Evolutionary conservation across 2,329 filamentous ascomycete genomes (phyloP).

Genomic region (Elsinoe arachidis): DNA sequence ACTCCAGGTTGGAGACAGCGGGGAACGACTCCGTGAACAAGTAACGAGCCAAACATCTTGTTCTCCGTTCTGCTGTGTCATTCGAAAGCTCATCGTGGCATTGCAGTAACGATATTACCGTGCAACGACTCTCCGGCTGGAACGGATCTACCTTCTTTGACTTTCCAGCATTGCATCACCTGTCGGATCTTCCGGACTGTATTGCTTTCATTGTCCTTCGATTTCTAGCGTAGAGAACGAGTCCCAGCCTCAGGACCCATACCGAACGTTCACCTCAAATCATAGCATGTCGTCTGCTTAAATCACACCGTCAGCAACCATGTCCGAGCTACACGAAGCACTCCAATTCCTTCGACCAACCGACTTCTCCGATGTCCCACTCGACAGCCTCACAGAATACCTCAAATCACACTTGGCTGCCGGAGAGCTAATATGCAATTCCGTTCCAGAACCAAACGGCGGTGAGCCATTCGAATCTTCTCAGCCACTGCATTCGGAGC

Average conservation of each 20-base stretch:
- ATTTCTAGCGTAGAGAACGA: background rate
- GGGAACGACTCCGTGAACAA: no score
- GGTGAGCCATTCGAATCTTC: conserved; percentile 37
- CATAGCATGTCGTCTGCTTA: background rate
- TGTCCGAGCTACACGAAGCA: conserved; percentile 38
- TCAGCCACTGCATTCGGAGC: conserved; percentile 49
- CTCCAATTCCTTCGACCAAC: conserved; percentile 36
- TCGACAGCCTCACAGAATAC: conserved; percentile 33
- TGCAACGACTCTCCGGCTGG: background rate
- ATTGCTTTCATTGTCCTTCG: background rate
- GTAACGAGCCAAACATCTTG: no score
- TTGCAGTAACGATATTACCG: background rate
- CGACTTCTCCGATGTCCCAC: conserved; percentile 38
- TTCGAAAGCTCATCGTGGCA: background rate
- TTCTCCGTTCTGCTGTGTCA: no score
- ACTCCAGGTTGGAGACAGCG: no score
- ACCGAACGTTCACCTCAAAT: no score
- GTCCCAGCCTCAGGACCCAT: background rate
- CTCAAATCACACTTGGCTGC: conserved; percentile 38
- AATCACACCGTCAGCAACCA: conserved; percentile 17
- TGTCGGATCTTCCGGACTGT: conserved; percentile 5
- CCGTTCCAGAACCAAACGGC: conserved; percentile 55
- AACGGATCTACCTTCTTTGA: background rate
- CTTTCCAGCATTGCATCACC: conserved; percentile 8
- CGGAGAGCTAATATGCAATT: conserved; percentile 65